A percentile compares a stretch with the other conserved stretches of the same genome.
Conservation (phyloP, 768 basidiomycete genomes). For the Tylopilus subfusipes region DNA sequence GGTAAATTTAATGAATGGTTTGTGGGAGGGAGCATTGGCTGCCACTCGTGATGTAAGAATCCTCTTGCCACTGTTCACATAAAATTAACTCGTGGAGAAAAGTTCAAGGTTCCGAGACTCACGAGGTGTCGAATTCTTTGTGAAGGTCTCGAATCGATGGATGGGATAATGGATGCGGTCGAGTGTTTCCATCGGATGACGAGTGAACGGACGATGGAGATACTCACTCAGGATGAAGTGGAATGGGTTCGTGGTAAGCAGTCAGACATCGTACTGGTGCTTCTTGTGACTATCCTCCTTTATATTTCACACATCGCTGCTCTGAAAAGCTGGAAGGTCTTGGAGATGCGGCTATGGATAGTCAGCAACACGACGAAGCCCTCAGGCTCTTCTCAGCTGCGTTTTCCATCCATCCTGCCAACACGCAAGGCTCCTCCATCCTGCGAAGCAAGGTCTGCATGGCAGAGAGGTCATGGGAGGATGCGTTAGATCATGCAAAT, state of each 20-base stretch:
- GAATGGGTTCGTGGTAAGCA: not conserved
- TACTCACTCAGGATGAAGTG: not conserved
- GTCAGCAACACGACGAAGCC: not conserved
- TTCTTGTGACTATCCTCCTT: not conserved
- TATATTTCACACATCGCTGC: not conserved
- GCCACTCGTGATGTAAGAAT: not conserved
- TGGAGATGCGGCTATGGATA: not conserved
- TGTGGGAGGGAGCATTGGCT: no score
- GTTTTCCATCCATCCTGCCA: not conserved
- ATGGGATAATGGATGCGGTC: not conserved
- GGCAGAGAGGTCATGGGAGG: not conserved
- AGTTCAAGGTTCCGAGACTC: not conserved
- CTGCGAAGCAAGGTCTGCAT: not conserved
- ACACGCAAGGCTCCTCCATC: not conserved
- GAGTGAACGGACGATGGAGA: not conserved
- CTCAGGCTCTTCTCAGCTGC: not conserved
- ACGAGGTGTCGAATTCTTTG: not conserved
- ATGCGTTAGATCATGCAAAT: not conserved
- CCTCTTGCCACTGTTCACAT: not conserved
- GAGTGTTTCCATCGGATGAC: not conserved
- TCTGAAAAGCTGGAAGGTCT: not conserved
- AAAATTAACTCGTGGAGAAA: not conserved
- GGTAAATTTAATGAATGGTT: no score
- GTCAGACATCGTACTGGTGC: not conserved
- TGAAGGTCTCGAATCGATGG: not conserved